Evolutionary conservation across 306 rosid species (phyloP).

Genomic region (Ziziphus jujuba): DNA sequence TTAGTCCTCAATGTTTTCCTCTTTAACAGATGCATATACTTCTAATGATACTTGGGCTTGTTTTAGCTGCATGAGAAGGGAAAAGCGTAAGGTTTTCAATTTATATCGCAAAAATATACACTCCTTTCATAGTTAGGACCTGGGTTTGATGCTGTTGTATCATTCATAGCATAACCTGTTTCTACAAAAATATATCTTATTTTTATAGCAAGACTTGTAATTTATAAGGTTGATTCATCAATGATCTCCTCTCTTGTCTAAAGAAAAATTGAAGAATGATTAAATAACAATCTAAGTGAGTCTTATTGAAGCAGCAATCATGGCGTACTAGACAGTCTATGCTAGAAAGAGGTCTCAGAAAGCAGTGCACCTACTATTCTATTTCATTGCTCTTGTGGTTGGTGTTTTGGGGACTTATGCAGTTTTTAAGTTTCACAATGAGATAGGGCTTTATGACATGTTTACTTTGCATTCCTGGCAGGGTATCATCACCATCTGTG

Average conservation of each 20-base stretch:
- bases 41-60: too few relatives aligned
- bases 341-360: slow-evolving; percentile 31
- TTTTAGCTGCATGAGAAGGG: too few relatives aligned
- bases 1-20: background rate
- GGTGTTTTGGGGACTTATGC: slow-evolving; percentile 47
- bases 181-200: too few relatives aligned
- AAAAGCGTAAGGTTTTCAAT: too few relatives aligned
- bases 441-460: slow-evolving; percentile 17
- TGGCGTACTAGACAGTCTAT: slow-evolving; percentile 48
- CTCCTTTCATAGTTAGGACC: background rate
- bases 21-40: slow-evolving; percentile 41
- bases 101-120: background rate
- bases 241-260: too few relatives aligned
- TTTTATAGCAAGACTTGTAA: too few relatives aligned
- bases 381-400: slow-evolving; percentile 42
- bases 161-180: too few relatives aligned
- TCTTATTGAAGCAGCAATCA: slow-evolving; percentile 46
- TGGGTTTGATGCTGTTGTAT: background rate
- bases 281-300: too few relatives aligned
- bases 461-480: slow-evolving; percentile 65
- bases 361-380: slow-evolving; percentile 45
- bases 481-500: slow-evolving; percentile 49
- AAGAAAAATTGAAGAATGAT: too few relatives aligned
- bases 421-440: slow-evolving; percentile 47
- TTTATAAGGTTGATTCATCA: too few relatives aligned